Evolutionary conservation across 2,329 filamentous ascomycete genomes (phyloP), one percentile per base, ranked within the genome.

Genomic region (Ampelomyces quisqualis): DNA sequence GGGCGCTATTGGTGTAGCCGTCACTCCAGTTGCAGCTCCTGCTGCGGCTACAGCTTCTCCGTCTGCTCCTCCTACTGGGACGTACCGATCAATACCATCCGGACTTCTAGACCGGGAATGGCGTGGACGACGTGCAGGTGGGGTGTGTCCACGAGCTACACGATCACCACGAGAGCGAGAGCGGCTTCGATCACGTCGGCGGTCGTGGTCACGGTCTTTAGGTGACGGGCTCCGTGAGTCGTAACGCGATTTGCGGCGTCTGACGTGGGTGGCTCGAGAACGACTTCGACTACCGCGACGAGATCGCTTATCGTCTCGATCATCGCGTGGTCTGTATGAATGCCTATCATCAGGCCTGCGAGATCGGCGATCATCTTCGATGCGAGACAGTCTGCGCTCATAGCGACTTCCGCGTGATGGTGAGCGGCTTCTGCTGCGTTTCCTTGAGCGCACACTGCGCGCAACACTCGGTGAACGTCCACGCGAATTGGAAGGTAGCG

Each of bases 31-130:
- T 7, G 20, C 28, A 26, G 22, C 33, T 27, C 15, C 8, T 17
- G 38, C 24, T 18, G 22, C 4, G 13, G 35, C 33, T 11, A 20
- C 14, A 14, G 19, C 27, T 22, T 5, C 31, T 6, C 17, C 38
- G 18, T 26, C 49, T 29, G 3, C 26, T 6, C 45, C 53, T n/a
- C 52, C 51, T 14, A 57, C 60, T 13, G 66, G 67, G 4, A 69
- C 51, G 30, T 69, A 70, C 4, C 67, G 49, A 34, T 69, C 68
- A 18, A 70, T 70, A 17, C 64, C 62, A 10, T 67, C 62, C 2
- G 60, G 67, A 39, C 65, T 70, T 13, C 65, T 47, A 11, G 57
- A 57, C 3, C 54, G 57, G 7, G 56, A 55, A 15, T 47, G 53
- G 20, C 45, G 40, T 13, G 56, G 57, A 17, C 55, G 54, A 19